Conservation (phyloP, 306 rosid genomes). For the Cercis canadensis region DNA sequence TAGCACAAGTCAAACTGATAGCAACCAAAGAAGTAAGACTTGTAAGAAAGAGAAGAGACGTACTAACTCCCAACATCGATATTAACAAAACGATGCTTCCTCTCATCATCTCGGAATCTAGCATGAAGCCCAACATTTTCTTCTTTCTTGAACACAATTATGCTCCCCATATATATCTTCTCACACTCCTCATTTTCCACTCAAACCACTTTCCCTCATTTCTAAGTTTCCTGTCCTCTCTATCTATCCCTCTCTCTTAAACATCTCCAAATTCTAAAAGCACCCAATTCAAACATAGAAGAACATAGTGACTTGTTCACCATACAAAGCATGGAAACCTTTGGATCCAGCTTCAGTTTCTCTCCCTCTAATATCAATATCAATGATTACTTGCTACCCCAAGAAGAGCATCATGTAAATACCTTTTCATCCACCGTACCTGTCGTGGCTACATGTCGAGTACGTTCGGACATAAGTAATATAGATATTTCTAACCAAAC, state of each 20-base stretch:
- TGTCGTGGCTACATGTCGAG: too few species aligned
- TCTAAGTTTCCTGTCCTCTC: neutral
- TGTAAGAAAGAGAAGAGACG: neutral
- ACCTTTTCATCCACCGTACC: too few species aligned
- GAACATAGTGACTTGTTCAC: neutral
- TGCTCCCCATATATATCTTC: slow-evolving; percentile 33
- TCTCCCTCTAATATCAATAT: slow-evolving; percentile 3
- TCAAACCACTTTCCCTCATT: slow-evolving; percentile 27
- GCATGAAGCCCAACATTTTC: neutral
- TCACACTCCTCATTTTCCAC: slow-evolving; percentile 42
- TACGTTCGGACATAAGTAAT: too few species aligned
- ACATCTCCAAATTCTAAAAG: neutral
- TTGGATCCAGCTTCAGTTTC: slow-evolving; percentile 26
- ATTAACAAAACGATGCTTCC: slow-evolving; percentile 42
- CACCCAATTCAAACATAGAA: too few species aligned
- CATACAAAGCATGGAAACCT: slow-evolving; percentile 23
- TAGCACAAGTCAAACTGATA: too few species aligned
- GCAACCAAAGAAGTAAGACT: too few species aligned
- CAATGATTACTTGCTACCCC: slow-evolving; percentile 27
- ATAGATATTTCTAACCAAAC: neutral
- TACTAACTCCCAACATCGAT: neutral
- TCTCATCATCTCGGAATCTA: slow-evolving; percentile 44
- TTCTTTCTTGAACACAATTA: neutral
- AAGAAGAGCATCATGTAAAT: neutral
- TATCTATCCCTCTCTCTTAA: neutral